Percentiles rank a stretch among this genome's conserved stretches.
These are phyloP conservation scores for Meyerozyma elateridarum DNA, from an alignment of 1,139 yeast genomes.

Conservation along the genomic window DNA sequence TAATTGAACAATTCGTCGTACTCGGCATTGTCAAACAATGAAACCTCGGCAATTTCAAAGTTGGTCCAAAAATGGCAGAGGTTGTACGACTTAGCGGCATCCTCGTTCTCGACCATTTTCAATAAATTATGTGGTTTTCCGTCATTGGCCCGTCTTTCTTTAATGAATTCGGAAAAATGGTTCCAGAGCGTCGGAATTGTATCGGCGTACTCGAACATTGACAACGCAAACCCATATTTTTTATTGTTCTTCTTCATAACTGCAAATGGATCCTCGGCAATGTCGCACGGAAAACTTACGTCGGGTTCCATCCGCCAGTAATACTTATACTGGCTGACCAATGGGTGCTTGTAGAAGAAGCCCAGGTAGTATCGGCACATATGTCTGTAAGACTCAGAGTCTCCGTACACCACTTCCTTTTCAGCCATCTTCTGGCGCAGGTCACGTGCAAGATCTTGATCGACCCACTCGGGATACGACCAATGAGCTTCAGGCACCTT, in stretches of 20 bases:
- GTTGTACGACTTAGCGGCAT: constrained; percentile 22
- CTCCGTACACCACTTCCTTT: constrained; percentile 22
- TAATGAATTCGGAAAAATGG: constrained; percentile 15
- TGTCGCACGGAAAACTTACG: constrained; percentile 24
- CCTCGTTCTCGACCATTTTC: constrained; percentile 15
- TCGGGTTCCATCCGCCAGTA: constrained; percentile 38
- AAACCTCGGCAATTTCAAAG: constrained; percentile 32
- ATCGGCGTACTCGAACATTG: constrained; percentile 30
- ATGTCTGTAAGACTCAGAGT: constrained; percentile 29
- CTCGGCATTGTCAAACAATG: constrained; percentile 18
- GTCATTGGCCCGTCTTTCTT: background rate
- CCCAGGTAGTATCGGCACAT: constrained; percentile 37
- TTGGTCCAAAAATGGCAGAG: constrained; percentile 39
- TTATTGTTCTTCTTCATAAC: constrained; percentile 19
- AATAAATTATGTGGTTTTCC: background rate
- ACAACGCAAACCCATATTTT: constrained; percentile 22
- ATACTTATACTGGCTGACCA: constrained; percentile 26
- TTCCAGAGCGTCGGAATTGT: constrained; percentile 33
- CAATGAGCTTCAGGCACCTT: constrained; percentile 25
- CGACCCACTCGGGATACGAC: constrained; percentile 28
- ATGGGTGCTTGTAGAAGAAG: constrained; percentile 29
- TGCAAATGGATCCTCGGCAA: constrained; percentile 25
- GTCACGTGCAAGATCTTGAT: constrained; percentile 18
- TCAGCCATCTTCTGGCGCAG: constrained; percentile 9
- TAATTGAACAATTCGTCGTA: constrained; percentile 24